Evolutionary conservation across 768 basidiomycete species (phyloP), one percentile per base, ranked within the genome.

Genomic region (Dictyophora rubrovolvata): DNA sequence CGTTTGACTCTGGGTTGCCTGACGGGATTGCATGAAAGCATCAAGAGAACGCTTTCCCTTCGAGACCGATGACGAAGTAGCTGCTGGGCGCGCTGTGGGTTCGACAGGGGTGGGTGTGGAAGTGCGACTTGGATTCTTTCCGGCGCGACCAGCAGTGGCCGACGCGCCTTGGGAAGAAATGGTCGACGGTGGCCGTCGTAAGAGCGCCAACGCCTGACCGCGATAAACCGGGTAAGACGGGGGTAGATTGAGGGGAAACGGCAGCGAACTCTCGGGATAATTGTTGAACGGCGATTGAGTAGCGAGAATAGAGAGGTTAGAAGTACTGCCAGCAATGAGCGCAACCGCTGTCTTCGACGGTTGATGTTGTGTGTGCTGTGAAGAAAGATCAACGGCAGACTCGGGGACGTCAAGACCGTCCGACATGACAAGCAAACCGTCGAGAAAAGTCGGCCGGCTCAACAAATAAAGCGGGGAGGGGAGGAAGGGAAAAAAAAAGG

Each of bases 21-120:
- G 57, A 42, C 57, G 49, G 33, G 57, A 59, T 17, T 52, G 36
- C 57, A 59, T 59, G 36, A 59, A 59, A 42, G 57, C 57, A 35
- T 59, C 57, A 17, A 59, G 57, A 23, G 57, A 51, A 17, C 35
- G 48, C 52, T 50, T 59, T 6, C 49, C 49, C 28, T 52, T 59
- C 28, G 22, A 20, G 12, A 48, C 36, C 10, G 57, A 59, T 22
- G 28, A 50, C n/a, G 49, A 33, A 28, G 46, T 42, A 33, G 20
- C n/a, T 47, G 42, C 12, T 10, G 55, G 55, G 33, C 55, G 46
- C 55, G 55, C 42, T 10, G 55, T 28, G 18, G 17, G 10, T 21
- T 28, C 55, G 10, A 16, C 18, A 48, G 33, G 22, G 12, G 52
- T 18, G 21, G 23, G 52, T 5, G 55, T 48, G 37, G 61, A 3